Evolutionary conservation across 1,284 basidiomycete species (phyloP).

Genomic region (Puccinia triticina): DNA sequence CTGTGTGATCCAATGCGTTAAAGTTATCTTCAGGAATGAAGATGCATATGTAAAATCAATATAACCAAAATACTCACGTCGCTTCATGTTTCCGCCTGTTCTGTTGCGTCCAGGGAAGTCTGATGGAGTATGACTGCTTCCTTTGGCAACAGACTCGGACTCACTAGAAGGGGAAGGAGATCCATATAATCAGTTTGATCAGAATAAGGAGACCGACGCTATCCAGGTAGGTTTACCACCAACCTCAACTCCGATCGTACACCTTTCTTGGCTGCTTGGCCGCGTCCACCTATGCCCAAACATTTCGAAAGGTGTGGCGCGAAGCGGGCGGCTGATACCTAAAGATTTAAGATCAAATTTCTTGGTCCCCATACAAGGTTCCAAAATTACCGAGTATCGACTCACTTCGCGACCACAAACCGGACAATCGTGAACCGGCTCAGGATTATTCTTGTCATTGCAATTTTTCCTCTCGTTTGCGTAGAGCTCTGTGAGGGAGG

Average conservation of each 20-base stretch:
- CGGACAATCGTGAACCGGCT: slow-evolving; percentile 31
- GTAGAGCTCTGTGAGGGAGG: neutral
- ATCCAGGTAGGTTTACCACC: neutral
- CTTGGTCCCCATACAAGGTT: neutral
- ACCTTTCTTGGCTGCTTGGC: slow-evolving; percentile 27
- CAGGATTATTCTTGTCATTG: slow-evolving; percentile 30
- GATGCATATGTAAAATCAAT: neutral
- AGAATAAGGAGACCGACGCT: neutral
- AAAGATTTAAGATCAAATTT: neutral
- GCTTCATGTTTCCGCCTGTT: slow-evolving; percentile 29
- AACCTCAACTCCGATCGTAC: slow-evolving; percentile 21
- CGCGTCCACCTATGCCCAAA: slow-evolving; percentile 36
- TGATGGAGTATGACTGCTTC: neutral
- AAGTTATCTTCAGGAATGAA: neutral
- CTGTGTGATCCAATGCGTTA: neutral
- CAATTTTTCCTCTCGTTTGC: slow-evolving; percentile 29
- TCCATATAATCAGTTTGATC: neutral
- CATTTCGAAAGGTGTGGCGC: slow-evolving; percentile 50
- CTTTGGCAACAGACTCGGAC: slow-evolving; percentile 17
- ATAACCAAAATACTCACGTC: slow-evolving; percentile 17
- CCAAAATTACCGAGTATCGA: too few species aligned
- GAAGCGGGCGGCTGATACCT: slow-evolving; percentile 48
- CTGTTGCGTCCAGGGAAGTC: slow-evolving; percentile 4
- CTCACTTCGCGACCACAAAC: slow-evolving; percentile 40
- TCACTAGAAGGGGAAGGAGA: slow-evolving; percentile 4